Conservation (phyloP, 2,329 filamentous ascomycete species). For the Cadophora gregata region DNA sequence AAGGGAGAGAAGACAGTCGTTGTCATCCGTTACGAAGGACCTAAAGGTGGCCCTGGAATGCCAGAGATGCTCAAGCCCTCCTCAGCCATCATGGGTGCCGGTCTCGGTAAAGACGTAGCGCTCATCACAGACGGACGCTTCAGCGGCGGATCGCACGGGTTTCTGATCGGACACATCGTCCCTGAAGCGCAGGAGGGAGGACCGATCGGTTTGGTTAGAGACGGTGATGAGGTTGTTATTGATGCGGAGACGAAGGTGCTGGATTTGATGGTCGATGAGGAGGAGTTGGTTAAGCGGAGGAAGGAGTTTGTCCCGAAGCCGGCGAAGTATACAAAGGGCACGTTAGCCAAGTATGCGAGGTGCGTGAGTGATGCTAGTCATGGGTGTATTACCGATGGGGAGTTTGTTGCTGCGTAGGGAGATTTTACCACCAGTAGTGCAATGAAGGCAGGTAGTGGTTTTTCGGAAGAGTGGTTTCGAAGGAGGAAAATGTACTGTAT, state of each 20-base stretch:
- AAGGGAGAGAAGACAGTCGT: conserved; percentile 80
- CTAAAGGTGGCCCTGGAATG: conserved; percentile 77
- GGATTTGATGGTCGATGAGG: conserved; percentile 56
- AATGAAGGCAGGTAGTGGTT: neutral
- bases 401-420: conserved; percentile 27
- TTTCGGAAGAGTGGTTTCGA: neutral
- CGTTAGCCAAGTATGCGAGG: conserved; percentile 62
- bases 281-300: conserved; percentile 56
- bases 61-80: conserved; percentile 76
- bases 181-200: conserved; percentile 66
- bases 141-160: conserved; percentile 64
- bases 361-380: conserved; percentile 62
- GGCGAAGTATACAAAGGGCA: conserved; percentile 63
- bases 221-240: conserved; percentile 65
- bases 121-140: conserved; percentile 75
- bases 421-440: neutral
- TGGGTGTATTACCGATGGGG: conserved; percentile 62
- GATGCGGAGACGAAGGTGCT: conserved; percentile 62
- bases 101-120: conserved; percentile 71
- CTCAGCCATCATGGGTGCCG: conserved; percentile 76
- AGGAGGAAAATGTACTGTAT: neutral
- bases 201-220: conserved; percentile 61
- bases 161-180: conserved; percentile 67
- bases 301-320: conserved; percentile 58
- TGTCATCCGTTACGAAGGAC: conserved; percentile 76